Evolutionary conservation across 228 moss, liverwort and hornwort genomes (phyloP).

Genomic region (Sphagnum magellanicum): DNA sequence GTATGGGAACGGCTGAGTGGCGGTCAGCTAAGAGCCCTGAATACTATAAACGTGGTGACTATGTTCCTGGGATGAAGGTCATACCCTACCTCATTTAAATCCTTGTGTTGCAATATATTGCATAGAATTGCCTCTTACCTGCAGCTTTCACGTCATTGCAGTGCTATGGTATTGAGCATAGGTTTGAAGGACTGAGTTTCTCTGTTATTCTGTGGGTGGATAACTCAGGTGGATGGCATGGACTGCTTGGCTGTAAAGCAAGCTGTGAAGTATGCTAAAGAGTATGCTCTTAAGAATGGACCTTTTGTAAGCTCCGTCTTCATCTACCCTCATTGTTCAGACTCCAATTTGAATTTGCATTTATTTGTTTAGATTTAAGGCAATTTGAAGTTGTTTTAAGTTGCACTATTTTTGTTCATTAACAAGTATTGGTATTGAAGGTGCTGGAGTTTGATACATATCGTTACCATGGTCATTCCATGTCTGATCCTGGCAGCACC

Average conservation of each 20-base stretch:
- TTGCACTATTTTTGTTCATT: neutral
- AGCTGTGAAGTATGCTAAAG: slow-evolving; percentile 77
- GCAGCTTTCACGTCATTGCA: too few species aligned
- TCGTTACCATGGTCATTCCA: slow-evolving; percentile 97
- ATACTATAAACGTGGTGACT: slow-evolving; percentile 91
- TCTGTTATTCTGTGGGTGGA: neutral
- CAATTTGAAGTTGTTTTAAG: too few species aligned
- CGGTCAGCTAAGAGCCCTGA: slow-evolving; percentile 95
- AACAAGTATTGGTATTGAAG: slow-evolving; percentile 15
- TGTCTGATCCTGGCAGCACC: slow-evolving; percentile 98
- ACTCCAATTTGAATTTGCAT: neutral
- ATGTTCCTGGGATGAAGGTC: slow-evolving; percentile 89
- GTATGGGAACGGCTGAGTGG: slow-evolving; percentile 96
- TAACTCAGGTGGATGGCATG: slow-evolving; percentile 77
- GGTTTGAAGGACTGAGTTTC: too few species aligned
- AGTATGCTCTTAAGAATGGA: slow-evolving; percentile 69
- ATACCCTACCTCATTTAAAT: neutral
- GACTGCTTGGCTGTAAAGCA: slow-evolving; percentile 98
- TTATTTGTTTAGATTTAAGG: neutral
- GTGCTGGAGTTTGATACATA: slow-evolving; percentile 95
- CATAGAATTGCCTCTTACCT: too few species aligned
- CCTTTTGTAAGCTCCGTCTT: slow-evolving; percentile 38
- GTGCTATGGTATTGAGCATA: too few species aligned
- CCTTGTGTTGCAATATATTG: too few species aligned
- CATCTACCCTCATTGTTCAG: neutral